Percentiles rank a stretch among this genome's conserved stretches.
phyloP scores from a whole-genome alignment of 345 rosid species.

The Mercurialis annua region DNA sequence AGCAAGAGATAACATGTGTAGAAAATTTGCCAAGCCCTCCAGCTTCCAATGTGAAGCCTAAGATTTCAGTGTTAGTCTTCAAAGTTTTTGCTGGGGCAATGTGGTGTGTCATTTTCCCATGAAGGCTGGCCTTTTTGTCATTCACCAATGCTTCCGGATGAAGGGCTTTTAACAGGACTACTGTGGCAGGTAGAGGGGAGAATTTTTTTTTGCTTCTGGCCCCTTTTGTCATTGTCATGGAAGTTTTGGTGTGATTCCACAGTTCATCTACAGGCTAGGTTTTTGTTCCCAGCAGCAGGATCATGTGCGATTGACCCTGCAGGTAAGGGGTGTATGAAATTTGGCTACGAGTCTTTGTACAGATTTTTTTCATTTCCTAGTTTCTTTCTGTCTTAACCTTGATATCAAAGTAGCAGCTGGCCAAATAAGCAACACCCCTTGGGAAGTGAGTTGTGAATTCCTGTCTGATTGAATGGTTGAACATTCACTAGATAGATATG shows the following conservation, averaged over 20 bases:
- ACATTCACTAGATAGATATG: conserved; percentile 39
- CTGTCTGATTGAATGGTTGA: conserved; percentile 23
- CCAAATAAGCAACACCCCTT: conserved; percentile 35
- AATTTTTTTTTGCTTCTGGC: conserved; percentile 21
- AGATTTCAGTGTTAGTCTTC: conserved; percentile 3
- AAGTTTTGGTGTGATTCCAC: conserved; percentile 17
- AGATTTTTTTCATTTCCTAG: conserved; percentile 21
- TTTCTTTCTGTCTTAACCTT: conserved; percentile 16
- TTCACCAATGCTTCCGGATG: conserved; percentile 3
- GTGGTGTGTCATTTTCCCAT: conserved; percentile 13
- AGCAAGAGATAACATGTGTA: conserved; percentile 16
- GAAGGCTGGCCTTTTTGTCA: neutral
- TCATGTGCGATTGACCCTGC: conserved; percentile 28
- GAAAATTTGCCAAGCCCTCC: conserved; percentile 22
- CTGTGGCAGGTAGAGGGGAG: conserved; percentile 11
- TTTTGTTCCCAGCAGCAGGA: conserved; percentile 29
- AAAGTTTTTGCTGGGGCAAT: conserved; percentile 22
- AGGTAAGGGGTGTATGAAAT: conserved; percentile 35
- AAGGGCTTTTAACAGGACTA: conserved; percentile 12
- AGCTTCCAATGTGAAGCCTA: conserved; percentile 14
- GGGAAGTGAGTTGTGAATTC: conserved; percentile 22
- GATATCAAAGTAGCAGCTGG: conserved; percentile 36
- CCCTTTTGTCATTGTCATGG: conserved; percentile 16
- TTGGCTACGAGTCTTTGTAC: conserved; percentile 48
- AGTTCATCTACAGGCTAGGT: conserved; percentile 17